Evolutionary conservation across 768 basidiomycete species (phyloP), one percentile per base, ranked within the genome.

Genomic region (Boletellus emodensis): DNA sequence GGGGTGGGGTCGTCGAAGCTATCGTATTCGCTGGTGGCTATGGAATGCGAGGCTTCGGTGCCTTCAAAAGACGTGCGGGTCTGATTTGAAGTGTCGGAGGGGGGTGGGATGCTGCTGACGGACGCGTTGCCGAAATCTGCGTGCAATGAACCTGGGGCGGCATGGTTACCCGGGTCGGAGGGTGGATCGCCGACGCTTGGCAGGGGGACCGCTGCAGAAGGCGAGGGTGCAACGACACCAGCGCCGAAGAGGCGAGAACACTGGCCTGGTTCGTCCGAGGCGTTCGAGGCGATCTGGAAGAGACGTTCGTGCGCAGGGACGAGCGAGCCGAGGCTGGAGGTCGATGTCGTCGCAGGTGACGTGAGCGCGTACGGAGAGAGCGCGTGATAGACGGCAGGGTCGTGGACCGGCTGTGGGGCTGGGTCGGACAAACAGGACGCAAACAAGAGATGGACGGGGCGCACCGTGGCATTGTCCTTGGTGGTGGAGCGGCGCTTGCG

Each of bases 281-380:
- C 52, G n/a, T 38, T 51, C 41, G 58, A 53, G 13, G 40, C 13
- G 13, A 55, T 17, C 7, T 53, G 51, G 41, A 69, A 69, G 7
- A 59, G 26, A 3, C 60, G 57, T 40, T 67, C 65, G 22, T 65
- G 32, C 1, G 40, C 50, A 13, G 67, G 61, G 28, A 67, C n/a
- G 4, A 67, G 15, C 26, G 66, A 67, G 35, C 66, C 66, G 11
- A 67, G 48, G 18, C 66, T 67, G 8, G 66, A 67, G 12, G 63
- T 67, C 1, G 66, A 67, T 0, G 47, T 47, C 20, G 56, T 50
- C 6, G 58, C 65, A 13, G 28, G 49, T 49, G 65, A 57, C 37
- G 53, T 51, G 20, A 20, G 20, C 20, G 20, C 20, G 20, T 20
- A 20, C 20, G 20, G 20, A 20, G 20, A 20, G 42, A 56, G 22